Evolutionary conservation across 768 basidiomycete species (phyloP), one percentile per base, ranked within the genome.

Genomic region (Hygrophoropsis aurantiaca): DNA sequence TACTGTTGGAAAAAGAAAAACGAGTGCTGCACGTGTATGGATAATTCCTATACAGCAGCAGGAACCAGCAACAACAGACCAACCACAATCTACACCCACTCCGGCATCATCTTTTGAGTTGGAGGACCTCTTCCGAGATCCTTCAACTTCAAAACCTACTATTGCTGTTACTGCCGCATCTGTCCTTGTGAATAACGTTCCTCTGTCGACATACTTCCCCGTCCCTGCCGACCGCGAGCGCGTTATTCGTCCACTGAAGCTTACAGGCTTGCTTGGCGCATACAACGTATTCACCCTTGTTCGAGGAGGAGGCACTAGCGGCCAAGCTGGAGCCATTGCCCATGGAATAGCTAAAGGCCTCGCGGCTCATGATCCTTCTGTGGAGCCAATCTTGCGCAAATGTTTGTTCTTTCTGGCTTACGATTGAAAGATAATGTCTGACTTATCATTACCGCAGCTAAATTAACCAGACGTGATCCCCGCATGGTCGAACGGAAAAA

Each of bases 401-500:
- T 85, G 94, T 93, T 59, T 37, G 80, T 68, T 21, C 2, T 27
- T 19, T 5, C 9, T 11, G 15, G 30, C 16, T 49, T 32, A n/a
- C 33, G 20, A 10, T 40, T 51, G 10, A 25, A 7, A 7, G 9
- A 11, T 39, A 37, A 23, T 21, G 11, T 51, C 20, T 52, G 38
- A 44, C 41, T 48, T 25, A 32, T 18, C 16, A 24, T 6, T 46
- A 37, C 24, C 18, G 15, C 61, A 97, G 94, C 90, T 49, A 87
- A 91, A 73, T 72, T 94, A 39, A 69, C 92, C 48, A 82, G 83
- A 65, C 84, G 94, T 58, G 95, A 99, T 74, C 92, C 94, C 38
- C 87, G 97, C 68, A 90, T 95, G 90, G 94, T 97, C 24, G 95
- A 99, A 71, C 79, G 95, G 58, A 99, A 99, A 74, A 99, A 99